Evolutionary conservation across 2,329 filamentous ascomycete species (phyloP), one percentile per base, ranked within the genome.

Genomic region (Tricladium varicosporioides): DNA sequence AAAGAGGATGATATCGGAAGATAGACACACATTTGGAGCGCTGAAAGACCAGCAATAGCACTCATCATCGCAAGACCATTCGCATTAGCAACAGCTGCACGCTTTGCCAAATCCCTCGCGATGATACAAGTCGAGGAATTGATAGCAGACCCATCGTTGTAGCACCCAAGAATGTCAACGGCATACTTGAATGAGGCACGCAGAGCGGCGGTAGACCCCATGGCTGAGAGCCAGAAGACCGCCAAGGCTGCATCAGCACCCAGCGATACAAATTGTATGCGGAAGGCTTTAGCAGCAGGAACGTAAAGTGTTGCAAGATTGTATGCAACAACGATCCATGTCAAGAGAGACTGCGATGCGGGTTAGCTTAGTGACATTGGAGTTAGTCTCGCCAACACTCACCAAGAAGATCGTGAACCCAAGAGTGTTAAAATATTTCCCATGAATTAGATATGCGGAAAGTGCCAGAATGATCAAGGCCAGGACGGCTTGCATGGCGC

Each of bases 401-500:
- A 60, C 58, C 10, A 32, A 15, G 51, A 60, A 54, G 22, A 60
- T 57, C 33, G 45, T 48, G 36, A 49, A 60, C 14, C 58, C 58
- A 5, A 60, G 31, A 15, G 53, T 54, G 13, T 60, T 33, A 18
- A 60, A 60, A 22, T 60, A 60, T 50, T 48, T 36, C 14, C 58
- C 58, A 36, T 60, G 58, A 27, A 60, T 57, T 19, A 60, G 22
- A n/a, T 52, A 53, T 15, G 33, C 54, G 10, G 54, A 56, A 22
- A 60, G 48, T 33, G 50, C 58, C 10, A 60, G 22, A 43, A 57
- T 57, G 16, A 57, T 51, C 18, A 60, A 77, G 0, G 76, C 76
- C 8, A 79, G 67, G 16, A 72, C 72, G 14, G 81, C 67, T 4
- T 80, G 63, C 60, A 82, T 80, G 0, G 80, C 81, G 44, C 77